Percentiles rank a stretch among this genome's conserved stretches.
phyloP scores from a whole-genome alignment of 169 alveolate genomes.

The Eimeria maxima region DNA sequence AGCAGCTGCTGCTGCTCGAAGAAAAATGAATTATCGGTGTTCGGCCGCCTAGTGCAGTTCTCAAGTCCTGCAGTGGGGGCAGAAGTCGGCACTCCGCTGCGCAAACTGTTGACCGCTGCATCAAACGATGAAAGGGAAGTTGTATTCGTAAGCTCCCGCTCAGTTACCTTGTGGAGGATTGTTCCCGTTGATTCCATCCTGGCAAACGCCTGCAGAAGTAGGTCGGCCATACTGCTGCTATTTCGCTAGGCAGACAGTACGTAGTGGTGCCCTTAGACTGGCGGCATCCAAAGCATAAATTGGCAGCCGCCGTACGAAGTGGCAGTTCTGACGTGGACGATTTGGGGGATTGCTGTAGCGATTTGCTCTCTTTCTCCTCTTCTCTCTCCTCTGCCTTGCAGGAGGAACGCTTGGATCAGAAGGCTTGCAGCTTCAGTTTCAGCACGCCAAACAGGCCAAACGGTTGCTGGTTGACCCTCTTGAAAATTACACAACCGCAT shows the following conservation, averaged over 20 bases:
- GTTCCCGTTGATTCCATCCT: background rate
- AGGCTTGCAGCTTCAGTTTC: constrained; percentile 72
- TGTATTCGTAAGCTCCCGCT: constrained; percentile 67
- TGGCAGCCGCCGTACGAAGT: background rate
- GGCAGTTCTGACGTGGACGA: background rate
- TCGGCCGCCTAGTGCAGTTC: constrained; percentile 16
- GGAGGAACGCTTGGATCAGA: constrained; percentile 10
- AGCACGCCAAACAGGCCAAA: constrained; percentile 61
- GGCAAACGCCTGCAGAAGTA: background rate
- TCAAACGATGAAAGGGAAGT: constrained; percentile 57
- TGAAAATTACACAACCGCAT: constrained; percentile 75
- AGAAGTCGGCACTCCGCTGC: constrained; percentile 61
- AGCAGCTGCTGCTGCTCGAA: background rate
- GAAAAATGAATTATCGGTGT: background rate
- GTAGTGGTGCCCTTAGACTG: background rate
- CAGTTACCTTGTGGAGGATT: constrained; percentile 73
- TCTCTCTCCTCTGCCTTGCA: background rate
- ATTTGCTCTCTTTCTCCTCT: background rate
- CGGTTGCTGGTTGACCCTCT: constrained; percentile 66
- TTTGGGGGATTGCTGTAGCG: background rate
- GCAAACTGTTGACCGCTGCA: constrained; percentile 63
- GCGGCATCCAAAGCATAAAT: background rate
- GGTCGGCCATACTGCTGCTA: background rate
- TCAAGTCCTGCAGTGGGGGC: constrained; percentile 71
- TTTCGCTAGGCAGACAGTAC: background rate